Percentiles rank a stretch among this genome's conserved stretches.
Conservation (phyloP, 164 flowering plant genomes). For the Aristolochia fimbriata region DNA sequence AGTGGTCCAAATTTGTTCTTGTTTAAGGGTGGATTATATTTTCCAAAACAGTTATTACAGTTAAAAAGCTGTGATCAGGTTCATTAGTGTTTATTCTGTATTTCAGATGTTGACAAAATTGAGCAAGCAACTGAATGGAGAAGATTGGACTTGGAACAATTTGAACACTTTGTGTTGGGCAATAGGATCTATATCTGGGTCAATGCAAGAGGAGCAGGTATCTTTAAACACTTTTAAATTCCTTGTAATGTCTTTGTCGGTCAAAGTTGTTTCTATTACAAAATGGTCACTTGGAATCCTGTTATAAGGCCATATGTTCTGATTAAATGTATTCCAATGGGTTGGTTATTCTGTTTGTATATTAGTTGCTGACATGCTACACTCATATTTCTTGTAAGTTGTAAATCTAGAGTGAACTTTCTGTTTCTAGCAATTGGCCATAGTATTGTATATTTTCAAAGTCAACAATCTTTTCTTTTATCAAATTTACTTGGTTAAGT, state of each 20-base stretch:
- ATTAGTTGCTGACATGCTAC: no score
- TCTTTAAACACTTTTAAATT: neutral
- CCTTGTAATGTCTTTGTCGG: neutral
- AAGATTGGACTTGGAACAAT: slow-evolving; percentile 99
- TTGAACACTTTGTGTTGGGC: slow-evolving; percentile 98
- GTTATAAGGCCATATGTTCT: neutral
- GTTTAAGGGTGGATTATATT: neutral
- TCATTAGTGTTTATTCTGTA: neutral
- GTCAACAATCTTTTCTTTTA: neutral
- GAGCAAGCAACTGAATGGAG: slow-evolving; percentile 80
- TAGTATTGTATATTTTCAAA: neutral
- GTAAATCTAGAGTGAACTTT: neutral
- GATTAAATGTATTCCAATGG: no score
- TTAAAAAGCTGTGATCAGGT: no score
- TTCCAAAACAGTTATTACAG: no score
- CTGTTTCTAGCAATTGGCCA: neutral
- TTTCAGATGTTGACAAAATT: slow-evolving; percentile 82
- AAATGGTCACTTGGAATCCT: neutral
- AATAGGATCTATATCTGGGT: slow-evolving; percentile 98
- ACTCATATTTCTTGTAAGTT: no score
- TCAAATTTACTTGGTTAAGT: neutral
- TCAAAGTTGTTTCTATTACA: no score
- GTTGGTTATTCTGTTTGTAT: no score
- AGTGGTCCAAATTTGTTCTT: neutral
- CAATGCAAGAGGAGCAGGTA: slow-evolving; percentile 99